Base-by-base conservation (phyloP, 2,329 filamentous ascomycete species). In the Colletotrichum sp. region DNA sequence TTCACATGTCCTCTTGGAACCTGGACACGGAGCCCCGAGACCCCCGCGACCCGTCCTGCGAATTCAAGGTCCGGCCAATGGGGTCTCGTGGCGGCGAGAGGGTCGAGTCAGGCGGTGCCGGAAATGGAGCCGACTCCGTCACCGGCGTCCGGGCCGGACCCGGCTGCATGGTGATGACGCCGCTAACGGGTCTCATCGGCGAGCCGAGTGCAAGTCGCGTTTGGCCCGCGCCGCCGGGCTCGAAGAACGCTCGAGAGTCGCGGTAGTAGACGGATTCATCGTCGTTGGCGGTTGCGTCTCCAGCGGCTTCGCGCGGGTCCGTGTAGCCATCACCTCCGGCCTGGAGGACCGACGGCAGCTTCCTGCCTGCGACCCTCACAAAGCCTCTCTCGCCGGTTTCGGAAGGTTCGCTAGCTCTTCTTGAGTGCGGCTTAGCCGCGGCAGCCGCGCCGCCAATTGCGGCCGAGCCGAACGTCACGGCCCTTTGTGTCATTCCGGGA, bases 101-200 rank as follows among this genome's bases (percentile, higher is more conserved):
- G 8, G 48, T 61, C n/a, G 52, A 26, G 18, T 71, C 64, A 30
- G 81, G 70, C 66, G 84, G 70, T 65, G 84, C 83, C 30, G 83
- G 79, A 71, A 90, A 90, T 1, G 89, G 89, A 28, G 86, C 88
- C 66, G 89, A 86, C 74, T 91, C 89, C 73, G 90, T 89, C 18
- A 93, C 85, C 1, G 93, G 90, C 5, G 91, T 92, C 70, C 92
- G 89, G 21, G 90, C 91, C 18, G 93, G 93, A n/a, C 93, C 91
- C n/a, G 91, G 89, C 76, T 92, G 88, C 80, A 92, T 89, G 36
- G 92, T 85, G n/a, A 90, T 88, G 6, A 92, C 84, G 12, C 91
- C 91, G 79, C 91, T 92, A 70, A 90, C 88, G 34, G 90, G 90
- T 61, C 90, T 87, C 89, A 92, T 92, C 8, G 90, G 90, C 10